Evolutionary conservation across 495 filamentous ascomycete species (phyloP).

Genomic region (Podospora pseudocomata): DNA sequence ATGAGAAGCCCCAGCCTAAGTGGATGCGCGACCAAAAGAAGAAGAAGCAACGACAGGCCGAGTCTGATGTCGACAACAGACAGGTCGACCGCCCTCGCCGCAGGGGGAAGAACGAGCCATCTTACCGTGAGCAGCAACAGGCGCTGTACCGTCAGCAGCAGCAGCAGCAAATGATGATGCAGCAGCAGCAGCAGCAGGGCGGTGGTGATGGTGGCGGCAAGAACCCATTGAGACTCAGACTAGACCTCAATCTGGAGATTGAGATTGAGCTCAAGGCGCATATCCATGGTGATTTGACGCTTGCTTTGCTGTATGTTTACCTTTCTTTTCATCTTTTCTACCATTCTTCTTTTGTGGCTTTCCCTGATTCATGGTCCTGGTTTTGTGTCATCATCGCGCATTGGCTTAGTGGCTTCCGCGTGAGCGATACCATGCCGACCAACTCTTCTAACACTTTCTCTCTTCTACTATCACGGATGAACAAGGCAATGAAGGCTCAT

Average conservation of each 20-base stretch:
- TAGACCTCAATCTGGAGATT: constrained; percentile 85
- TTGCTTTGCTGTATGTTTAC: constrained; percentile 71
- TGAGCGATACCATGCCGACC: background rate
- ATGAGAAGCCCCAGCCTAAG: constrained; percentile 35
- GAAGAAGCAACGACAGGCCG: constrained; percentile 16
- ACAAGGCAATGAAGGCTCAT: constrained; percentile 12
- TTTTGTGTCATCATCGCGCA: background rate
- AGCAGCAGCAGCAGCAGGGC: constrained; percentile 22
- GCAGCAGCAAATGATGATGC: constrained; percentile 25
- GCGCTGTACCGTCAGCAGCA: constrained; percentile 26
- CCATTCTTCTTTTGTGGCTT: background rate
- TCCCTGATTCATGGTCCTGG: background rate
- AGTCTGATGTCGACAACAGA: constrained; percentile 10
- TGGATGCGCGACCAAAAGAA: constrained; percentile 30
- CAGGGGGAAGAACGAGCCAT: constrained; percentile 15
- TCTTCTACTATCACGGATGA: background rate
- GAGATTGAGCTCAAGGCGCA: constrained; percentile 88
- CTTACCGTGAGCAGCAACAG: constrained; percentile 27
- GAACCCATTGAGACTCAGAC: constrained; percentile 70
- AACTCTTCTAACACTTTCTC: background rate
- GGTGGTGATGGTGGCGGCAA: constrained; percentile 50
- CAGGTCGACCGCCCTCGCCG: constrained; percentile 22
- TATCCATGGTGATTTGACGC: constrained; percentile 85
- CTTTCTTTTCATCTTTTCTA: constrained; percentile 10
- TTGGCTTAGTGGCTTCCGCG: background rate